These are phyloP conservation scores for Lentinula detonsa DNA, from an alignment of 768 basidiomycete species.

Conservation along the genomic window DNA sequence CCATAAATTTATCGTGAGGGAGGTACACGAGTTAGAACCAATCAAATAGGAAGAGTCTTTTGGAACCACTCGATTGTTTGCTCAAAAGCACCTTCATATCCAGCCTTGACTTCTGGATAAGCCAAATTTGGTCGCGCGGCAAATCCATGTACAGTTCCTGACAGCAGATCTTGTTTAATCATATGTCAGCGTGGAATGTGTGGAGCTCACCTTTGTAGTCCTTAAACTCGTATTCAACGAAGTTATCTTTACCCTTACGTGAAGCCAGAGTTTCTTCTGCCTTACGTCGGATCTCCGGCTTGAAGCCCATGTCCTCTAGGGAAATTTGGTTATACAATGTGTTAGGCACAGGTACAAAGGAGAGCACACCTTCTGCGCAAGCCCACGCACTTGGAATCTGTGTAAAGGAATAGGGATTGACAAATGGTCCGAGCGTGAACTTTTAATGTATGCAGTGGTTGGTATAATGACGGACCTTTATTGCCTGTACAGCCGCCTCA, in stretches of 20 bases:
- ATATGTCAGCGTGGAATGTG: neutral
- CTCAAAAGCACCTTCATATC: conserved; percentile 33
- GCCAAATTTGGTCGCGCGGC: conserved; percentile 34
- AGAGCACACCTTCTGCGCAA: conserved; percentile 12
- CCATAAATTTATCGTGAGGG: neutral
- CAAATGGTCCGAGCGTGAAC: neutral
- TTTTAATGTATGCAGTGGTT: neutral
- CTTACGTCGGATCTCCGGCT: conserved; percentile 20
- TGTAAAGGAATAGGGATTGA: neutral
- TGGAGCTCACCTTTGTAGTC: conserved; percentile 32
- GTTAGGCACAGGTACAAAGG: neutral
- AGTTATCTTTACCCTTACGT: conserved; percentile 28
- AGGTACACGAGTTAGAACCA: neutral
- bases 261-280: conserved; percentile 30
- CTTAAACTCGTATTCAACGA: conserved; percentile 39
- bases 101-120: conserved; percentile 32
- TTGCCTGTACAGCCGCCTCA: conserved; percentile 26
- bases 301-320: conserved; percentile 33
- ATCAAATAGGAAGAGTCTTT: conserved; percentile 26
- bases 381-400: conserved; percentile 15
- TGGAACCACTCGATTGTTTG: conserved; percentile 41
- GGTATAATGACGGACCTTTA: conserved; percentile 19
- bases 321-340: neutral
- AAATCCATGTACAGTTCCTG: conserved; percentile 43
- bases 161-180: neutral